Evolutionary conservation across 129 eudicot genomes (phyloP), one percentile per base, ranked within the genome.

Genomic region (sunflower (Helianthus annuus)): DNA sequence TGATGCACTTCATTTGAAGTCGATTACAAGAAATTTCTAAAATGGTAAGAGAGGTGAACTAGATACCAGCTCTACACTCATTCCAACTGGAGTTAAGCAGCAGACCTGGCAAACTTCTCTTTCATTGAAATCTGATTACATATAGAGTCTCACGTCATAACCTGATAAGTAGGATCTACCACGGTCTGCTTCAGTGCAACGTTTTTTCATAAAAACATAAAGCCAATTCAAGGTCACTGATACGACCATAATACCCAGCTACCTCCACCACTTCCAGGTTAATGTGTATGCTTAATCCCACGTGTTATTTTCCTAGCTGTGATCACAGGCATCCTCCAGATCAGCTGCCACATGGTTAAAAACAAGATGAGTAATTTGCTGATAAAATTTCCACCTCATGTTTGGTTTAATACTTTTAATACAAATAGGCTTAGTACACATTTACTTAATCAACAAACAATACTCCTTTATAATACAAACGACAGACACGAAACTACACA

Each of bases 191-290:
- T 39, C 36, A 84, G 80, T 4, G 83, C 48, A 68, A 61, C 57
- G 16, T 82, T 71, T 77, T 80, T 69, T 80, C 67, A 4, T 68
- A 40, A 36, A 84, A 76, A 64, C 70, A 80, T 73, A 72, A 53
- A 3, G 32, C 82, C 19, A 84, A 70, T 69, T 84, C 85, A 45
- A 69, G 59, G 59, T 84, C 85, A 77, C 82, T 72, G 4, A 56
- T 55, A 13, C 88, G 82, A 1, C 88, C 85, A 58, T 53, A 80
- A 67, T 70, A 84, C 53, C 88, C 88, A 38, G 10, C 34, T 64
- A 84, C 61, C 72, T 80, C 78, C 38, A 80, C 85, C 70, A 54
- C 16, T 68, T 54, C 45, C 45, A 5, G 9, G 59, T 27, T 70
- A 38, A 38, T 76, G 85, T 24, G 59, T 36, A 57, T 48, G 61